Conservation (phyloP, 192 early-diverging fungal species). For the Coemansia sp. region DNA sequence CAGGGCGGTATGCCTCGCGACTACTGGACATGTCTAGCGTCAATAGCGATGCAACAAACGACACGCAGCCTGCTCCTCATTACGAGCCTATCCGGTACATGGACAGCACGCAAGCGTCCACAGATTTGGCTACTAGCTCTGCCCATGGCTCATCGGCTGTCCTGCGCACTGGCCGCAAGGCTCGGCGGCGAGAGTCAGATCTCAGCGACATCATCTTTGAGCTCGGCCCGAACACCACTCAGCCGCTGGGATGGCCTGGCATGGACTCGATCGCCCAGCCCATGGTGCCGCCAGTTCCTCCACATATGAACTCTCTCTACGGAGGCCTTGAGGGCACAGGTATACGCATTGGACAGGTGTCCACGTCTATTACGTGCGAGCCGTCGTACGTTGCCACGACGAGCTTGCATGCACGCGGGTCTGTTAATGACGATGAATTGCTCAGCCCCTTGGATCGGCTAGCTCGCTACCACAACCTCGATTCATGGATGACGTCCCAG, state of each 20-base stretch:
- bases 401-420: neutral
- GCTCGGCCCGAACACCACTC: neutral
- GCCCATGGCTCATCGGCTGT: neutral
- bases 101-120: slow-evolving; percentile 12
- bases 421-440: slow-evolving; percentile 1
- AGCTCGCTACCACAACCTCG: slow-evolving; percentile 30
- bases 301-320: slow-evolving; percentile 27
- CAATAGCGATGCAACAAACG: slow-evolving; percentile 19
- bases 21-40: slow-evolving; percentile 2
- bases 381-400: neutral
- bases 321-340: slow-evolving; percentile 30
- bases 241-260: neutral
- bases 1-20: neutral
- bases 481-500: slow-evolving; percentile 15
- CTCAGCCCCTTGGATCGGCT: slow-evolving; percentile 33
- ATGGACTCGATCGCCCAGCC: slow-evolving; percentile 19
- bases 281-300: slow-evolving; percentile 26
- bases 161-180: neutral
- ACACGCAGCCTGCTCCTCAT: slow-evolving; percentile 11
- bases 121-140: slow-evolving; percentile 1
- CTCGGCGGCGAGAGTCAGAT: slow-evolving; percentile 7
- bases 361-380: neutral
- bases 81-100: slow-evolving; percentile 24
- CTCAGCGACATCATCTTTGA: slow-evolving; percentile 21
- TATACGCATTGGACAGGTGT: slow-evolving; percentile 24